phyloP scores from a whole-genome alignment of 371 early-diverging fungal species.

The Mucor plumbeus region DNA sequence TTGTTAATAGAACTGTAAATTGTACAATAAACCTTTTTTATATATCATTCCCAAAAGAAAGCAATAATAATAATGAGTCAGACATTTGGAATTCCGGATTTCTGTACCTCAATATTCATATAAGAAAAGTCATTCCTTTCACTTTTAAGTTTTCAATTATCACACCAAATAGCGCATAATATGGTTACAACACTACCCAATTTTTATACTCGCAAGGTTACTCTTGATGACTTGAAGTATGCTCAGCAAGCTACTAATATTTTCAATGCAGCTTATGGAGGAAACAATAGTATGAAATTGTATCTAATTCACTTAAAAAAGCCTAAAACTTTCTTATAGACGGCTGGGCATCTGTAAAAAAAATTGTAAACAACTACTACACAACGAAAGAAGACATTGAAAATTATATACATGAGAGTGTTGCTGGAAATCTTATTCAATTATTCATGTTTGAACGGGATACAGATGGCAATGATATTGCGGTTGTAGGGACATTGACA shows the following conservation, averaged over 20 bases:
- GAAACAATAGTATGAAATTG: background rate
- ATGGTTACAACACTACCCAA: background rate
- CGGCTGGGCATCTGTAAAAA: background rate
- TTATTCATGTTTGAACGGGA: background rate
- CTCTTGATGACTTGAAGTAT: background rate
- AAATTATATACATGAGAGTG: slow-evolving; percentile 13
- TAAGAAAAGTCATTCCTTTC: background rate
- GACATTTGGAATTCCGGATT: background rate
- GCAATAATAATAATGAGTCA: background rate
- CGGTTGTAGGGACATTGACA: slow-evolving; percentile 24
- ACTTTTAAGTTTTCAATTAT: background rate
- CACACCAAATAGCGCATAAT: background rate
- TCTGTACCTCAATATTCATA: background rate
- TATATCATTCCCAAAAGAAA: no score
- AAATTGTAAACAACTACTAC: background rate
- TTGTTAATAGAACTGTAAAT: no score
- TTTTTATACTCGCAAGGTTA: background rate
- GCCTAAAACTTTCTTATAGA: background rate
- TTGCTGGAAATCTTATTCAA: background rate
- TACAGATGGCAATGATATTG: slow-evolving; percentile 11
- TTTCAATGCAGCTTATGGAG: background rate
- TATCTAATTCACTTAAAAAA: background rate
- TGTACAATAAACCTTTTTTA: no score
- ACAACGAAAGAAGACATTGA: background rate
- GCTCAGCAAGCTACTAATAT: slow-evolving; percentile 1